Evolutionary conservation across 805 yeast genomes (phyloP).

Genomic region (Ogataea polymorpha): DNA sequence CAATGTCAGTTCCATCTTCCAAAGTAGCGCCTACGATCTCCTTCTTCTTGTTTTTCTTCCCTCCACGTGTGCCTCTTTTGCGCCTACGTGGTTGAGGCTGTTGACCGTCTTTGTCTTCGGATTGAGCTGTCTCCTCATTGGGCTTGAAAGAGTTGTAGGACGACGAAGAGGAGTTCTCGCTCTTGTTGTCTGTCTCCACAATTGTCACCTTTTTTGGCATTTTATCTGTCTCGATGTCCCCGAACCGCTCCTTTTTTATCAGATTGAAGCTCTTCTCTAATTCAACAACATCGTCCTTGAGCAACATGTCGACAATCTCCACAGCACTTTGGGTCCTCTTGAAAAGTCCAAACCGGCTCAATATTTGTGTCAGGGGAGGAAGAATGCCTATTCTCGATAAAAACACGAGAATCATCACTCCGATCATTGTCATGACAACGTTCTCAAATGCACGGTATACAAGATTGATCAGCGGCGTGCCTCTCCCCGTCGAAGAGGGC

Average conservation of each 20-base stretch:
- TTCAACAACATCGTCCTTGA: slow-evolving; percentile 28
- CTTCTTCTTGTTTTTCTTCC: slow-evolving; percentile 53
- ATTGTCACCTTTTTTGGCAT: slow-evolving; percentile 11
- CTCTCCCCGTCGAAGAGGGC: slow-evolving; percentile 19
- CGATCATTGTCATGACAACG: slow-evolving; percentile 41
- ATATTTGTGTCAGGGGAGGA: slow-evolving; percentile 33
- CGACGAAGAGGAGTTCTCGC: slow-evolving; percentile 15
- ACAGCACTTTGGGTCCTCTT: slow-evolving; percentile 34
- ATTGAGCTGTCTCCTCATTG: slow-evolving; percentile 4
- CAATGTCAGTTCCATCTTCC: slow-evolving; percentile 10
- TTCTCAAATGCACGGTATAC: slow-evolving; percentile 42
- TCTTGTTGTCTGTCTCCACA: slow-evolving; percentile 7
- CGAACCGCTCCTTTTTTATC: slow-evolving; percentile 25
- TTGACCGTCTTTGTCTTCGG: slow-evolving; percentile 19
- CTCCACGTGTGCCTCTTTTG: slow-evolving; percentile 85
- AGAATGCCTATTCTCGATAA: slow-evolving; percentile 38
- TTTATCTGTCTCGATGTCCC: slow-evolving; percentile 4
- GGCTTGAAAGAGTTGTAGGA: slow-evolving; percentile 12
- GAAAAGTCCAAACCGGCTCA: slow-evolving; percentile 32
- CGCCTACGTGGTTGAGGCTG: slow-evolving; percentile 48
- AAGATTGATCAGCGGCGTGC: slow-evolving; percentile 23
- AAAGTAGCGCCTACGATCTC: slow-evolving; percentile 10
- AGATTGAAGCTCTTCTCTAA: slow-evolving; percentile 26
- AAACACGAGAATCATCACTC: slow-evolving; percentile 35
- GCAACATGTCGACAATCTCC: slow-evolving; percentile 32